Percentiles rank a stretch among this genome's conserved stretches.
phyloP scores from a whole-genome alignment of 768 basidiomycete species.

The Botryobasidium botryosum region DNA sequence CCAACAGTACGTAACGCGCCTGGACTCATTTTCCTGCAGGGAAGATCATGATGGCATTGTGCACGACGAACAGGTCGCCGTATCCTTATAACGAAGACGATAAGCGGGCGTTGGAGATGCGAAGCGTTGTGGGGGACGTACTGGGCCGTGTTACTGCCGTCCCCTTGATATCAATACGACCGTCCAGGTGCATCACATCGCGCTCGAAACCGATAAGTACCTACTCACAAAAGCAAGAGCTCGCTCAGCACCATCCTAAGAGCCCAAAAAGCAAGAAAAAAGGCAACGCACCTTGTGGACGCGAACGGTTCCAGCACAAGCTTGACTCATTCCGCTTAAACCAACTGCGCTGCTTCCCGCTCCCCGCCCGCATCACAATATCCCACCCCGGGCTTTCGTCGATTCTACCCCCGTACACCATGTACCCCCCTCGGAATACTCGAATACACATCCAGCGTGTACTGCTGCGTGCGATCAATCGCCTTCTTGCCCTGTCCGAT shows the following conservation, averaged over 20 bases:
- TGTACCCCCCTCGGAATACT: constrained; percentile 90
- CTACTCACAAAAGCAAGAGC: constrained; percentile 27
- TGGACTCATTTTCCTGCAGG: constrained; percentile 66
- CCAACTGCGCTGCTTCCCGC: constrained; percentile 55
- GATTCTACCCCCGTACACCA: constrained; percentile 86
- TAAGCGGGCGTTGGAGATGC: neutral
- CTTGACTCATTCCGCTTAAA: constrained; percentile 83
- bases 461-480: constrained; percentile 58
- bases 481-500: constrained; percentile 67
- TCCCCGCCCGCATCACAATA: constrained; percentile 70
- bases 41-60: constrained; percentile 79
- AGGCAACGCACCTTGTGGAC: constrained; percentile 59
- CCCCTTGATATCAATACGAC: constrained; percentile 50
- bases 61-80: constrained; percentile 86
- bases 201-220: constrained; percentile 93
- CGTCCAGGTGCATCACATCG: constrained; percentile 84
- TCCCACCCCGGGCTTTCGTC: constrained; percentile 96
- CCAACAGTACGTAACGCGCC: neutral
- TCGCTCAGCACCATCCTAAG: constrained; percentile 9
- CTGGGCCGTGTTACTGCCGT: constrained; percentile 85
- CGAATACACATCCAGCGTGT: constrained; percentile 68
- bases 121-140: constrained; percentile 17
- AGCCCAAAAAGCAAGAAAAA: neutral
- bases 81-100: constrained; percentile 50
- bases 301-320: constrained; percentile 81